These are phyloP conservation scores for Colletotrichum plurivorum DNA, from an alignment of 2,329 filamentous ascomycete genomes.

Conservation along the genomic window DNA sequence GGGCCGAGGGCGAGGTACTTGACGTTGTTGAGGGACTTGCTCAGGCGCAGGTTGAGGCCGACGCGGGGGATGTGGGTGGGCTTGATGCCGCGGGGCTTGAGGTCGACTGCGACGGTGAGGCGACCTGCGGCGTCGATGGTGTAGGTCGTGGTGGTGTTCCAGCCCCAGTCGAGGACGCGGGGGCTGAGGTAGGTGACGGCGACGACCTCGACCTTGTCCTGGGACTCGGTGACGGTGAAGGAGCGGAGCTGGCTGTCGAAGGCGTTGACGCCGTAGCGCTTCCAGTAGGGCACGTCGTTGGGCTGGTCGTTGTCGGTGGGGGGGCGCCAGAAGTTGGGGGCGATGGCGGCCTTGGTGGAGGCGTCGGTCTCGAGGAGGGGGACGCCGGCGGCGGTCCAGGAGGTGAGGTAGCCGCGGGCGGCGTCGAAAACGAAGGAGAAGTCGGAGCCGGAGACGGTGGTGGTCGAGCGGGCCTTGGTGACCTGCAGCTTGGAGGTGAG, in stretches of 20 bases:
- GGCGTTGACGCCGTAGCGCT: slow-evolving; percentile 62
- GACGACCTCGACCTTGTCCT: slow-evolving; percentile 53
- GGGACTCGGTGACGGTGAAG: slow-evolving; percentile 47
- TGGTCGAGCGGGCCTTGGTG: slow-evolving; percentile 43
- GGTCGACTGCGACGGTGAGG: slow-evolving; percentile 60
- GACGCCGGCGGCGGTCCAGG: slow-evolving; percentile 55
- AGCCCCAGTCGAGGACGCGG: slow-evolving; percentile 73
- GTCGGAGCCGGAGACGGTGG: slow-evolving; percentile 48
- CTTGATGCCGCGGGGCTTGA: slow-evolving; percentile 61
- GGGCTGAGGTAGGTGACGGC: slow-evolving; percentile 68
- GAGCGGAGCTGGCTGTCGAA: slow-evolving; percentile 63
- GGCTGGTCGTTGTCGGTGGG: slow-evolving; percentile 76
- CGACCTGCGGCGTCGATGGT: slow-evolving; percentile 61
- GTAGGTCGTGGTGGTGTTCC: slow-evolving; percentile 64
- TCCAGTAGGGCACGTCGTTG: slow-evolving; percentile 70
- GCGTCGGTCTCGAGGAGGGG: slow-evolving; percentile 54
- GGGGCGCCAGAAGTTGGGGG: slow-evolving; percentile 72
- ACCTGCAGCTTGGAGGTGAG: slow-evolving; percentile 44
- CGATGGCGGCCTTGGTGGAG: slow-evolving; percentile 52
- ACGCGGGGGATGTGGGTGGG: slow-evolving; percentile 72
- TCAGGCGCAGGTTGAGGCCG: slow-evolving; percentile 70
- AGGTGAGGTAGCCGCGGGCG: slow-evolving; percentile 57
- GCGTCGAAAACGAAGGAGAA: slow-evolving; percentile 61
- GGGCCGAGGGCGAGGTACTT: slow-evolving; percentile 75
- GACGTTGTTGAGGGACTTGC: slow-evolving; percentile 60